These are phyloP conservation scores for Mytilinidion resinicola DNA, from an alignment of 495 filamentous ascomycete species.

Conservation along the genomic window DNA sequence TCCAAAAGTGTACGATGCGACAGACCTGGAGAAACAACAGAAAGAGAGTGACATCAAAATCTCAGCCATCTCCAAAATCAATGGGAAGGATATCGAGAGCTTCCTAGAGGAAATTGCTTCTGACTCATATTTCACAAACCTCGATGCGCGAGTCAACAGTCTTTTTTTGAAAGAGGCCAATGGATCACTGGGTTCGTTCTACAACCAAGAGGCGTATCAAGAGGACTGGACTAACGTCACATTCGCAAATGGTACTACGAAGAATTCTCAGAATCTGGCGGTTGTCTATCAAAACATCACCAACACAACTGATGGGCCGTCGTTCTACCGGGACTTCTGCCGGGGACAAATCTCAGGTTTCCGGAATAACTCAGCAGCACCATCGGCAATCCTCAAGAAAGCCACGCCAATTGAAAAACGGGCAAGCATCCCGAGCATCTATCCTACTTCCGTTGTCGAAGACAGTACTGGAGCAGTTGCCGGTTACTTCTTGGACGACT, in stretches of 20 bases:
- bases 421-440: constrained; percentile 30
- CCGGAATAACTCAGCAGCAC: not conserved
- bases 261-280: constrained; percentile 35
- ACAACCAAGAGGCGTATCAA: constrained; percentile 15
- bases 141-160: constrained; percentile 42
- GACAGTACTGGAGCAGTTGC: constrained; percentile 33
- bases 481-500: constrained; percentile 16
- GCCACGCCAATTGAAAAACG: not conserved
- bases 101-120: constrained; percentile 32
- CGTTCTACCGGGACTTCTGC: constrained; percentile 18
- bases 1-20: constrained; percentile 16
- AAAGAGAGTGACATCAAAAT: constrained; percentile 7
- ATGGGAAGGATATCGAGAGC: constrained; percentile 34
- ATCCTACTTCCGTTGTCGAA: constrained; percentile 43
- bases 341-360: not conserved
- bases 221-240: constrained; percentile 39
- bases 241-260: constrained; percentile 41
- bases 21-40: constrained; percentile 12
- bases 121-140: constrained; percentile 34
- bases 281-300: constrained; percentile 19
- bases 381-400: not conserved
- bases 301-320: constrained; percentile 3
- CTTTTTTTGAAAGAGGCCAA: constrained; percentile 36
- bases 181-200: constrained; percentile 4
- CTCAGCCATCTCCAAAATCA: constrained; percentile 28